phyloP scores from a whole-genome alignment of 805 yeast genomes.

The Candida xiaguanensis region DNA sequence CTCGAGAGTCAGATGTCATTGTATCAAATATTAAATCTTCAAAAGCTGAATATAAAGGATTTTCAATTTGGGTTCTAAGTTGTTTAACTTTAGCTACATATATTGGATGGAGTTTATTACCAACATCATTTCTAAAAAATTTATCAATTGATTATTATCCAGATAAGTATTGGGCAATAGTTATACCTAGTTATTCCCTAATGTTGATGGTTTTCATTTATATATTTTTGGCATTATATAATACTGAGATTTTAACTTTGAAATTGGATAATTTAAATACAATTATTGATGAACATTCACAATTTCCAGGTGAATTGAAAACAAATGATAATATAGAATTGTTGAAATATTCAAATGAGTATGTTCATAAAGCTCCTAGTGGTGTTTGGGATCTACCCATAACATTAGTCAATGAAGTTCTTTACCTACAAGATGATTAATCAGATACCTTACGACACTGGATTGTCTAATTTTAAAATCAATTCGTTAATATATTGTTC shows the following conservation, averaged over 20 bases:
- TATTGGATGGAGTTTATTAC: constrained; percentile 72
- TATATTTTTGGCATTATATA: constrained; percentile 65
- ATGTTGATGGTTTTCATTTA: constrained; percentile 72
- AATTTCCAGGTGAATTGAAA: constrained; percentile 18
- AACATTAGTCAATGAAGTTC: constrained; percentile 59
- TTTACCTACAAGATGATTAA: constrained; percentile 38
- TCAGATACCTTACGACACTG: too few relatives aligned
- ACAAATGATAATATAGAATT: background rate
- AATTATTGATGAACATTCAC: constrained; percentile 64
- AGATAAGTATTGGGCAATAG: constrained; percentile 87
- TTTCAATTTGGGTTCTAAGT: constrained; percentile 71
- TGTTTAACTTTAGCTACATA: constrained; percentile 53
- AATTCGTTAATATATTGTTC: too few relatives aligned
- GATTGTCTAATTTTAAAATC: too few relatives aligned
- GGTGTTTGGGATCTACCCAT: constrained; percentile 88
- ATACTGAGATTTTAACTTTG: constrained; percentile 69
- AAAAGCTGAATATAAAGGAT: constrained; percentile 82
- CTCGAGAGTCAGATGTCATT: constrained; percentile 63
- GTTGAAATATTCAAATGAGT: constrained; percentile 23
- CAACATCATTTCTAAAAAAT: constrained; percentile 50
- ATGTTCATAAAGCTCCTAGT: constrained; percentile 59
- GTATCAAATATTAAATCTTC: constrained; percentile 50
- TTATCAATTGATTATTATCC: constrained; percentile 72
- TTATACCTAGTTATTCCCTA: constrained; percentile 67
- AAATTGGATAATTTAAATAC: constrained; percentile 56